Base-by-base conservation (phyloP, 192 early-diverging fungal genomes). In the Backusella liffmaniae region DNA sequence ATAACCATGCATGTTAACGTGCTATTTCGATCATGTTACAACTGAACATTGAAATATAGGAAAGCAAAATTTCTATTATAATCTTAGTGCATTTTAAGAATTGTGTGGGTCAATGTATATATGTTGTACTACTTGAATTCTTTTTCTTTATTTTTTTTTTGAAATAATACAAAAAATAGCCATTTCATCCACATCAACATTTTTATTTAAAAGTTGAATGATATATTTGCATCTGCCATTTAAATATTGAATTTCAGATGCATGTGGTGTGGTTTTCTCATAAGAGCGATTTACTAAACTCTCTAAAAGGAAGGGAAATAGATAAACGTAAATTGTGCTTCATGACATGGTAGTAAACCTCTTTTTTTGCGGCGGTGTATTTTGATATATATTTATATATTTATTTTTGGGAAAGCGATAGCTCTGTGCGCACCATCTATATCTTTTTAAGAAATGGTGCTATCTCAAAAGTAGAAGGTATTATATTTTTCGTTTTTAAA, bases 231-330 rank as follows among this genome's bases (percentile, higher is more conserved):
- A 26, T 62, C 21, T 23, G 56, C 56, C 56, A 62, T 62, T 29
- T 62, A 2, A 62, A 62, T 62, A 29, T 62, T 62, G 23, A 62
- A 62, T 26, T 62, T 62, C 56, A 62, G 56, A 62, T 62, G 56
- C 56, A 62, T 62, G 23, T 3, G n/a, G 10, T 23, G 12, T 49
- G n/a, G 15, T 49, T 1, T 49, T n/a, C 18, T 49, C 46, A 49
- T 1, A 16, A 49, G 46, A 59, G 10, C 53, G 6, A 26, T 4
- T 59, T 62, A 62, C 56, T 62, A 62, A 62, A 62, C 56, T 62
- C 23, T 26, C 56, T 23, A 26, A 62, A 51, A 62, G 26, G n/a
- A 62, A 62, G 7, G 9, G 51, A 62, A 26, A 26, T 29, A 12
- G 10, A 62, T 62, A n/a, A 49, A 49, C n/a, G 18, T 49, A 49